Evolutionary conservation across 179 eudicot species (phyloP).

Genomic region (Silene vulgaris): DNA sequence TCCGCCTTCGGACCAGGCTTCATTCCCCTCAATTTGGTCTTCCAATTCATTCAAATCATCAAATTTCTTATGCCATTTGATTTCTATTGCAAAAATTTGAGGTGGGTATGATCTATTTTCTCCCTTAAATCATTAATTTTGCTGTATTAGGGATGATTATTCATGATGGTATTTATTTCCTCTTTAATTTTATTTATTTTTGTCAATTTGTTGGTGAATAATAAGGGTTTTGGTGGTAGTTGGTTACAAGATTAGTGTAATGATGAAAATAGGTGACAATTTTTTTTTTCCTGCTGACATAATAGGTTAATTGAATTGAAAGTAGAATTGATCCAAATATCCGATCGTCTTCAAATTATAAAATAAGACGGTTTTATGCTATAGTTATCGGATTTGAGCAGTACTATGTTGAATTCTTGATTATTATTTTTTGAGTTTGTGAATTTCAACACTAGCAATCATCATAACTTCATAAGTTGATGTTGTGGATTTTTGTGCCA

Average conservation of each 20-base stretch:
- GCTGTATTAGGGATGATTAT: not conserved
- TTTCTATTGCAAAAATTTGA: conserved; percentile 10
- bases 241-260: conserved; percentile 34
- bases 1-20: conserved; percentile 46
- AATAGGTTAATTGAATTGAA: not conserved
- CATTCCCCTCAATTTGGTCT: conserved; percentile 43
- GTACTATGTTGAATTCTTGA: no score
- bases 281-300: conserved; percentile 9
- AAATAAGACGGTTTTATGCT: no score
- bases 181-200: not conserved
- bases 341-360: no score
- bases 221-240: conserved; percentile 21
- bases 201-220: not conserved
- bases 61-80: not conserved
- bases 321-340: conserved; percentile 8
- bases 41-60: conserved; percentile 21
- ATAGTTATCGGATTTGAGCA: no score
- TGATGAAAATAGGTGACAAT: conserved; percentile 19
- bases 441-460: conserved; percentile 36
- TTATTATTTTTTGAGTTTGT: conserved; percentile 14
- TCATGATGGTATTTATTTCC: not conserved
- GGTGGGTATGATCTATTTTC: conserved; percentile 24
- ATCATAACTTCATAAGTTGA: conserved; percentile 12
- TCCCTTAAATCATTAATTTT: not conserved
- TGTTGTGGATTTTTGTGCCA: conserved; percentile 21